Evolutionary conservation across 805 yeast genomes (phyloP).

Genomic region (Teunomyces tritomae): DNA sequence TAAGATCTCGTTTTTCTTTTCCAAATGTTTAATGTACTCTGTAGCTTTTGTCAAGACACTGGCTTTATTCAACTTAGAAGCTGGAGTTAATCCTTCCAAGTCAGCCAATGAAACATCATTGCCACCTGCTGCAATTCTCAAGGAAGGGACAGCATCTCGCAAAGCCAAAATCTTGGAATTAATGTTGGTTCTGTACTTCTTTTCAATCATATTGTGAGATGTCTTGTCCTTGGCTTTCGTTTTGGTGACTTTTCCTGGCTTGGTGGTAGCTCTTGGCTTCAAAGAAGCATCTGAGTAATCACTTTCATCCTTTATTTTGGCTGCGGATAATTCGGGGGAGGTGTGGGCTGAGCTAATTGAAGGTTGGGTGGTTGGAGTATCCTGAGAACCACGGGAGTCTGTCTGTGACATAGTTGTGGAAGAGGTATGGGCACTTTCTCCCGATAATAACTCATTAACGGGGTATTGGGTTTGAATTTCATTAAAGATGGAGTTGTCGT

Average conservation of each 20-base stretch:
- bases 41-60: constrained; percentile 72
- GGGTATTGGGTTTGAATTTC: constrained; percentile 4
- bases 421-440: neutral
- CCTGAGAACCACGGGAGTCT: constrained; percentile 15
- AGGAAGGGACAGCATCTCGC: constrained; percentile 75
- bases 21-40: constrained; percentile 74
- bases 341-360: constrained; percentile 20
- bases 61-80: constrained; percentile 74
- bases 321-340: constrained; percentile 15
- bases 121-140: constrained; percentile 58
- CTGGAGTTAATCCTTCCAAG: constrained; percentile 74
- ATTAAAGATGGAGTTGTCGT: constrained; percentile 3
- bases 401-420: constrained; percentile 14
- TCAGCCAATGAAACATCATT: constrained; percentile 38
- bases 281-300: constrained; percentile 4
- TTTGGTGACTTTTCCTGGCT: constrained; percentile 31
- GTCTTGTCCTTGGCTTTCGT: constrained; percentile 56
- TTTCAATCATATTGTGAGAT: constrained; percentile 78
- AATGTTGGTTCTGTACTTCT: constrained; percentile 75
- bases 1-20: constrained; percentile 53
- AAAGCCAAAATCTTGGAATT: constrained; percentile 67
- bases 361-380: constrained; percentile 15
- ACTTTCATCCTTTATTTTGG: constrained; percentile 8
- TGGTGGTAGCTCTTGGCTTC: constrained; percentile 3
- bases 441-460: neutral